Evolutionary conservation across 148 eudicot genomes (phyloP), one percentile per base, ranked within the genome.

Genomic region (Nepenthes gracilis): DNA sequence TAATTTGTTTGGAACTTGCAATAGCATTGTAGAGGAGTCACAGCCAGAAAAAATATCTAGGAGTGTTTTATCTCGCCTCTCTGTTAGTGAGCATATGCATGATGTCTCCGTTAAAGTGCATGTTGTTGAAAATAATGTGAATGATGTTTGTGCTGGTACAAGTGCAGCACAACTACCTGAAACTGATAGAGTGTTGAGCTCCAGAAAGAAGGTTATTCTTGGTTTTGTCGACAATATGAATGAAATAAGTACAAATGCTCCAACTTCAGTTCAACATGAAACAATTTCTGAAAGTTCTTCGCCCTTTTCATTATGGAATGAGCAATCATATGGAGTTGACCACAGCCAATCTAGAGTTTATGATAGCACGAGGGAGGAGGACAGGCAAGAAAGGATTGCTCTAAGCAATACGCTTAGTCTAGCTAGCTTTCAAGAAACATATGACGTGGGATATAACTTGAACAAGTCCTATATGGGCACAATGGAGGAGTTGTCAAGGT

Each of bases 401-500:
- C 75, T 67, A 32, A 76, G 77, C 58, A 65, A 72, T 66, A 77
- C 88, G 23, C 78, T 76, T 70, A 76, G 77, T 75, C 67, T 78
- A 50, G 81, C 85, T 69, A 75, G 74, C 72, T 72, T 75, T 58
- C 67, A 66, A 63, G 79, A 77, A 73, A 57, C 79, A 54, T 65
- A 74, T 54, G 83, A 61, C 36, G 52, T 65, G 68, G 80, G 72
- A 61, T 78, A 74, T 65, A 72, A 73, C 69, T 62, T 80, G 74
- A 76, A 75, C 74, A 70, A 75, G 65, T 61, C 71, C 14, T 76
- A 77, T 58, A 45, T 73, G 37, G 76, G 76, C 43, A 49, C 78
- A 35, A 68, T 78, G 49, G 80, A 85, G 80, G 81, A 77, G n/a
- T 72, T 78, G 59, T 65, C 83, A 59, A 78, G 74, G 64, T 52